Evolutionary conservation across 2,329 filamentous ascomycete species (phyloP), one percentile per base, ranked within the genome.

Genomic region (Pseudocercospora musae): DNA sequence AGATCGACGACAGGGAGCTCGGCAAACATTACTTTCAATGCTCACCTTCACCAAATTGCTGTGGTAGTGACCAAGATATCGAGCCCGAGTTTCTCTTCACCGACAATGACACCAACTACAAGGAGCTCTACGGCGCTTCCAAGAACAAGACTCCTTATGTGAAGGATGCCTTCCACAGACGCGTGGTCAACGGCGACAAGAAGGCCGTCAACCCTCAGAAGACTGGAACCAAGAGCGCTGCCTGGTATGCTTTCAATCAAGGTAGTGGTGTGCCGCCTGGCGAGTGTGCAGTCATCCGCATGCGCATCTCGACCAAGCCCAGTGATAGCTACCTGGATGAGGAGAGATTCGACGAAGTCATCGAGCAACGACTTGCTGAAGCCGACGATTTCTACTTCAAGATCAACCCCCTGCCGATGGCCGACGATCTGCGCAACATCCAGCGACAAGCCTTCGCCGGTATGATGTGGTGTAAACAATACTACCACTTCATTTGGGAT

Each of bases 391-490:
- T 98, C 76, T 98, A 96, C 81, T 95, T 89, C 79, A 87, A 91
- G 62, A 89, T 98, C 76, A 97, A 92, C 77, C 94, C 94, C 2
- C 82, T 97, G 42, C 94, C 93, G 2, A 96, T 97, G 89, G 85
- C 91, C 0, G 93, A 98, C 54, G 94, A 98, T 73, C 83, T 97
- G 62, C 89, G 93, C 69, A 97, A 96, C 76, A 95, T 98, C 69
- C 95, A 98, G 78, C 87, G 94, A 69, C 93, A 97, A 76, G 95
- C 94, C 3, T 90, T 97, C 68, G 88, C 93, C 0, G 94, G 95
- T 58, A 98, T 98, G 94, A 89, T 98, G 84, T 98, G 94, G 94
- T 96, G 90, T 66, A 98, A 98, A 77, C 94, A 98, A 76, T 91
- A 92, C 78, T 98, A 98, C 76, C 87, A 96, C 74, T 97, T 98